Base-by-base conservation (phyloP, 148 eudicot genomes). In the Arctostaphylos glauca region DNA sequence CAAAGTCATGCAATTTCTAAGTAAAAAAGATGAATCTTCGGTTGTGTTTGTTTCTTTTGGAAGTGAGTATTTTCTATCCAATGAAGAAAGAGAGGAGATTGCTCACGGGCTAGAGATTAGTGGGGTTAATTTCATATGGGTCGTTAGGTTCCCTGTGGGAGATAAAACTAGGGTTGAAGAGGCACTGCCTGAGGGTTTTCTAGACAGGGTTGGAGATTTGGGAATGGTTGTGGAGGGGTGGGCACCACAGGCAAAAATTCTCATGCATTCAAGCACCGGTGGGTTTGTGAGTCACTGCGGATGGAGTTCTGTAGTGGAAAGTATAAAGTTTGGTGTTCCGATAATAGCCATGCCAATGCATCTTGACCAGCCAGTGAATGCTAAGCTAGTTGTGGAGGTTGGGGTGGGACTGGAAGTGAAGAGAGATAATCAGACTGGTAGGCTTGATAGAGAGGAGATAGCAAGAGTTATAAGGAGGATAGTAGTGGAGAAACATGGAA, bases 231-330 rank as follows among this genome's bases (percentile, higher is more conserved):
- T 85, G 3, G 54, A 83, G 38, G 78, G 82, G 0, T 87, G 89
- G 89, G 87, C 85, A 6, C 87, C 87, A 14, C 89, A 87, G 49
- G 84, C 55, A 0, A 80, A 59, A 25, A 87, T 87, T 5, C 64
- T 87, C 15, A 23, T 10, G 9, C 89, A 87, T 56, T 6, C 79
- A 7, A 80, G 80, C 54, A 43, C 55, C 31, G 87, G 87, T 19
- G 89, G 87, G 15, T 87, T 87, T 23, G 66, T 87, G 84, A 84
- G 89, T 50, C 89, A 87, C 10, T 87, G 89, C 18, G 89, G 89
- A 1, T 87, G 89, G 89, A 80, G 66, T 73, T 87, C 89, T 9
- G 62, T 87, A 0, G 50, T 83, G 70, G 89, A 87, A 46, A 76
- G 87, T 41, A 43, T 83, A 3, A 19, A 52, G 0, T 76, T 68